These are phyloP conservation scores for Lepiota brunneoincarnata DNA, from an alignment of 768 basidiomycete genomes.

Conservation along the genomic window DNA sequence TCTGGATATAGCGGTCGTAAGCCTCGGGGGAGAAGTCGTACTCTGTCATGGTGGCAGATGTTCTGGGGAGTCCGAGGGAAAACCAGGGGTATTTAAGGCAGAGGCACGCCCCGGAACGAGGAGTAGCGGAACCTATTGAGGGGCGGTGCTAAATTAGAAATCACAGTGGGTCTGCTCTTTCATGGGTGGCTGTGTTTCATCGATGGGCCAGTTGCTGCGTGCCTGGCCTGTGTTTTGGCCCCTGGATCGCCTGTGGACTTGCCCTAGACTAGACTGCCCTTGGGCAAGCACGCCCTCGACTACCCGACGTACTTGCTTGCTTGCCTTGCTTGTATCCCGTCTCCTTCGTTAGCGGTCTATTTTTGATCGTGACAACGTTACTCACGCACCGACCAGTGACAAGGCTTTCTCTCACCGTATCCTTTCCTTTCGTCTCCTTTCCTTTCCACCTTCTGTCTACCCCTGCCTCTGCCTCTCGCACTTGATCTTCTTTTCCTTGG, in stretches of 20 bases:
- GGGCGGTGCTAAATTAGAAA: too few relatives aligned
- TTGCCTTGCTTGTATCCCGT: too few relatives aligned
- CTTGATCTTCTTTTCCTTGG: not conserved
- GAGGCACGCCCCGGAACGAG: not conserved
- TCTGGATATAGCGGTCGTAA: slow-evolving; percentile 41
- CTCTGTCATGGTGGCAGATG: slow-evolving; percentile 44
- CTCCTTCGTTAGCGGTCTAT: not conserved
- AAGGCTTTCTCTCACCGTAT: not conserved
- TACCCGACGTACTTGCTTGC: not conserved
- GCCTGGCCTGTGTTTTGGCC: not conserved
- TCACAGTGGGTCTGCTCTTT: too few relatives aligned
- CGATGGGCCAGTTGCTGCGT: too few relatives aligned
- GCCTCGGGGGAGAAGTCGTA: slow-evolving; percentile 62
- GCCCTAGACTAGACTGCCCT: not conserved
- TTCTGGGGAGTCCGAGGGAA: not conserved
- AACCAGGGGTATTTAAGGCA: slow-evolving; percentile 3
- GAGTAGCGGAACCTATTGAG: too few relatives aligned
- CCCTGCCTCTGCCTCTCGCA: not conserved
- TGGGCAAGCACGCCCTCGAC: not conserved
- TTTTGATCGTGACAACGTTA: not conserved
- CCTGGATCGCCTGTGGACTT: not conserved
- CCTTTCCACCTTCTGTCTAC: not conserved
- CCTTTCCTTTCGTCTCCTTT: not conserved
- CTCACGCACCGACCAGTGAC: not conserved
- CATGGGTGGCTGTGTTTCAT: not conserved